These are phyloP conservation scores for Trichoderma simmonsii DNA, from an alignment of 2,329 filamentous ascomycete species.

Conservation along the genomic window DNA sequence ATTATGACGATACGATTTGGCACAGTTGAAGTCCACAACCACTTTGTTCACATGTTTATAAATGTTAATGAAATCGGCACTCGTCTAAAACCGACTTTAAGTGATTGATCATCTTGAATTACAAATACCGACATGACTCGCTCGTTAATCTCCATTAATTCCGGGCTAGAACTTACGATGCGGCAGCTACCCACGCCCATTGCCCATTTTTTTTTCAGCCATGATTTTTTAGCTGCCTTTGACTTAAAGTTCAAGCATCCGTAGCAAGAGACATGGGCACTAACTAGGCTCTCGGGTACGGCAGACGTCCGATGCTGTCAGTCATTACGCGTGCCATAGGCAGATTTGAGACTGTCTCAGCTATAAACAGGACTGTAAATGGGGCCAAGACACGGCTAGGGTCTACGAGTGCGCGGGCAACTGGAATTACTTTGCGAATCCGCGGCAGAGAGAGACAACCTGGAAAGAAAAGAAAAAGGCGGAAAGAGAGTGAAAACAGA, in stretches of 20 bases:
- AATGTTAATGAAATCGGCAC: background rate
- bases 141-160: background rate
- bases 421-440: background rate
- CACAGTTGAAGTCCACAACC: background rate
- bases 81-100: background rate
- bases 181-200: background rate
- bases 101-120: background rate
- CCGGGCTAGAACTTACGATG: background rate
- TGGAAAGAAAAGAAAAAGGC: background rate
- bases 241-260: background rate
- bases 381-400: background rate
- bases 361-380: background rate
- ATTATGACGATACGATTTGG: background rate
- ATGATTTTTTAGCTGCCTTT: background rate
- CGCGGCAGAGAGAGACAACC: background rate
- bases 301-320: background rate
- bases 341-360: background rate
- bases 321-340: background rate
- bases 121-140: background rate
- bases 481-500: background rate
- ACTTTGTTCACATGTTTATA: background rate
- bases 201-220: background rate
- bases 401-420: background rate
- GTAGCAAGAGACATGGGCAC: background rate
- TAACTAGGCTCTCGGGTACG: slow-evolving; percentile 5